Evolutionary conservation across 163 green algal species (phyloP), one percentile per base, ranked within the genome.

Genomic region (Coccomyxa subellipsoidea): DNA sequence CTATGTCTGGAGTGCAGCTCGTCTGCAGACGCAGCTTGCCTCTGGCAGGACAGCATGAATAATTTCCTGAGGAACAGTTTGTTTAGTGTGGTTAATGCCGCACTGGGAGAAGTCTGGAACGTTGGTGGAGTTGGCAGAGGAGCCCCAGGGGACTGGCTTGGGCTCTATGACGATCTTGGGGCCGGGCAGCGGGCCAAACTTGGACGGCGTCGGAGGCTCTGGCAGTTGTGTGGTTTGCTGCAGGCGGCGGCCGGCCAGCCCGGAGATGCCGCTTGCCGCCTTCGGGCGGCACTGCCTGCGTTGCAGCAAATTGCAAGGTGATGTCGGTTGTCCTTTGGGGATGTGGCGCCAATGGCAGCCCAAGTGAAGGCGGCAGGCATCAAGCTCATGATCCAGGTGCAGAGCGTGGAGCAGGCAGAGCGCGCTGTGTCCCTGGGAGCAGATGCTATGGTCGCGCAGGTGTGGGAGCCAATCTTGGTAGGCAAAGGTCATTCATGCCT

Each of bases 351-450:
- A 35, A 34, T 73, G 66, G 66, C 29, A 9, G 66, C n/a, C 21
- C 66, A 23, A 9, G 66, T 73, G 21, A 73, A 73, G 66, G 66
- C 66, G 7, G 66, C 72, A 38, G 72, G 72, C 7, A 78, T 78
- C 72, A 78, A 78, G 36, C 35, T 78, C n/a, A 39, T 78, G 36
- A 40, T 34, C 72, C 72, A 78, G 32, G 72, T 78, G 2, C 34
- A 40, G 35, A 78, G n/a, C 23, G 23, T 78, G n/a, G 12, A 78
- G 34, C 72, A 78, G 15, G 36, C 36, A 4, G 0, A 21, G 0
- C n/a, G 15, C 10, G 72, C 35, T 34, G 72, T 78, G 2, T 32
- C 35, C 2, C 12, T 54, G 72, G 72, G 72, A 7, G 72, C 72
- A 40, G 72, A 78, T 54, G 72, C 72, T 4, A 35, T 73, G 10